Conservation (phyloP, 441 rosid genomes). For the Euphorbia corollata region DNA sequence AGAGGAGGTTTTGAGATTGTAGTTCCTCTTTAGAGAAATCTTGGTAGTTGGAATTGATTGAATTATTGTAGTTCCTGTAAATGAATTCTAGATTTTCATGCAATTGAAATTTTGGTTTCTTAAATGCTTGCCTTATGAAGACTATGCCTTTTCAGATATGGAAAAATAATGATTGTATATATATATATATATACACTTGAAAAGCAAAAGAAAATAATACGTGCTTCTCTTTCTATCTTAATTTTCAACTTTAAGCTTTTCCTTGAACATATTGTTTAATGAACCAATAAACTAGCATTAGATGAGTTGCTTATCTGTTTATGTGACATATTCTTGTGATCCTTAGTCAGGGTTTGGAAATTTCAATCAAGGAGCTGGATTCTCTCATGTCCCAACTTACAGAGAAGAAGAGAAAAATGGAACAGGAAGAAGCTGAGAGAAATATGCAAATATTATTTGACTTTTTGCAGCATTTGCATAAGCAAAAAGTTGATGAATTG, state of each 20-base stretch:
- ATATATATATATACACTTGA: no score
- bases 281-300: background rate
- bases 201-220: background rate
- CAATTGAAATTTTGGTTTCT: background rate
- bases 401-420: conserved; percentile 94
- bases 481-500: conserved; percentile 87
- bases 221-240: background rate
- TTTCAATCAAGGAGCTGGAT: conserved; percentile 85
- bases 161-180: background rate
- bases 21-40: background rate
- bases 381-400: conserved; percentile 58
- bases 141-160: conserved; percentile 2
- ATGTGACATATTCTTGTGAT: conserved; percentile 33
- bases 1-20: background rate
- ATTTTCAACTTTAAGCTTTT: background rate
- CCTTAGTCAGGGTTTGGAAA: conserved; percentile 75
- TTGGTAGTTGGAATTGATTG: background rate
- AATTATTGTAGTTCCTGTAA: background rate
- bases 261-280: background rate
- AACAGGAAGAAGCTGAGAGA: conserved; percentile 97
- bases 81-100: background rate
- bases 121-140: background rate
- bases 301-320: conserved; percentile 4
- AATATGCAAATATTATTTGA: conserved; percentile 95
- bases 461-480: conserved; percentile 75